Conservation (phyloP, 192 early-diverging fungal genomes). For the Paraglomus brasilianum region DNA sequence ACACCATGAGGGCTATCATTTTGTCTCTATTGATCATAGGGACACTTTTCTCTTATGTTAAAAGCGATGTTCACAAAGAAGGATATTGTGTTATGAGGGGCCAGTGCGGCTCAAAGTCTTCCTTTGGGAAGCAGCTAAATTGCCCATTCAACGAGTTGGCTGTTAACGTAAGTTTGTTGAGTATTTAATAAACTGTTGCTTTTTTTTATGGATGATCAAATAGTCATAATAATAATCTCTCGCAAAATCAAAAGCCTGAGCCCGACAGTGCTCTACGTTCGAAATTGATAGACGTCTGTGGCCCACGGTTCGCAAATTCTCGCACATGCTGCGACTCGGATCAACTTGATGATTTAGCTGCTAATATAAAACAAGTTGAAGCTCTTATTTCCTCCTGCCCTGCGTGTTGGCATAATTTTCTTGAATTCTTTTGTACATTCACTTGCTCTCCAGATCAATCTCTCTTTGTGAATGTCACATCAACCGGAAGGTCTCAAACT, state of each 20-base stretch:
- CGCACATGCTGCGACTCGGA: slow-evolving; percentile 56
- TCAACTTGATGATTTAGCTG: slow-evolving; percentile 49
- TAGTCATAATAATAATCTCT: slow-evolving; percentile 2
- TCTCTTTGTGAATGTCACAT: slow-evolving; percentile 62
- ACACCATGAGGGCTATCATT: too few relatives aligned
- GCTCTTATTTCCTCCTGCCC: slow-evolving; percentile 59
- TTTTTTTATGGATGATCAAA: neutral
- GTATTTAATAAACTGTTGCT: neutral
- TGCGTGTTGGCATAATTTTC: slow-evolving; percentile 66
- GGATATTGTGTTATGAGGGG: slow-evolving; percentile 63
- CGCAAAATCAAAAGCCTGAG: slow-evolving; percentile 4
- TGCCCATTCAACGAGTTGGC: slow-evolving; percentile 56
- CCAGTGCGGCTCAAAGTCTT: slow-evolving; percentile 49
- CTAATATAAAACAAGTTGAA: slow-evolving; percentile 51
- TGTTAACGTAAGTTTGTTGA: slow-evolving; percentile 33
- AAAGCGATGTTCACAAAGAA: slow-evolving; percentile 44
- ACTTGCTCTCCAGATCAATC: slow-evolving; percentile 67
- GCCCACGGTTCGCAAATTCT: slow-evolving; percentile 43
- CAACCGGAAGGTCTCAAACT: slow-evolving; percentile 30
- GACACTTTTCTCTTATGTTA: too few relatives aligned
- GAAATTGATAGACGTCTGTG: slow-evolving; percentile 53
- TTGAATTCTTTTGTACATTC: slow-evolving; percentile 62
- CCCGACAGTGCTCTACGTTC: slow-evolving; percentile 45
- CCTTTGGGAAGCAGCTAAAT: slow-evolving; percentile 47
- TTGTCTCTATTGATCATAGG: too few relatives aligned